Conservation (phyloP, 306 rosid genomes). For the Dryas octopetala region DNA sequence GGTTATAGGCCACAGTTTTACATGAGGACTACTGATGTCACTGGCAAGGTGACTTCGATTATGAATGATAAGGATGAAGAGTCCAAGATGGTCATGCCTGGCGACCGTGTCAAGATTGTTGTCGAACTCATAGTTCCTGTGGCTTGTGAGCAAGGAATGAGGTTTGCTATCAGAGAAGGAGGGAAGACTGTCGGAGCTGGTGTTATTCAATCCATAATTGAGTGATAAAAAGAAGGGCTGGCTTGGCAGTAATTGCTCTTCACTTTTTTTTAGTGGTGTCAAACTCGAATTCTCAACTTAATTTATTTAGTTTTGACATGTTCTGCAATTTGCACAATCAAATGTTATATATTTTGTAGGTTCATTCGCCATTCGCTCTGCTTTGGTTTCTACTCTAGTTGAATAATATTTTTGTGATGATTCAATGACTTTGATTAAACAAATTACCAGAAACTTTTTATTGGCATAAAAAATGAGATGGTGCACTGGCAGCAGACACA, state of each 20-base stretch:
- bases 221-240: slow-evolving; percentile 34
- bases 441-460: slow-evolving; percentile 16
- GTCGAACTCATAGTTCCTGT: slow-evolving; percentile 84
- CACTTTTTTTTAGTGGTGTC: slow-evolving; percentile 37
- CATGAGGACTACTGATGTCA: slow-evolving; percentile 93
- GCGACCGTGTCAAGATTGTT: slow-evolving; percentile 80
- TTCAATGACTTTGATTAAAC: slow-evolving; percentile 21
- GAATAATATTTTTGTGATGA: slow-evolving; percentile 38
- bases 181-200: slow-evolving; percentile 95
- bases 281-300: slow-evolving; percentile 30
- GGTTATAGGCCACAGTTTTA: slow-evolving; percentile 88
- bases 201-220: slow-evolving; percentile 74
- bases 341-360: slow-evolving; percentile 63
- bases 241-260: slow-evolving; percentile 21
- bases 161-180: slow-evolving; percentile 93
- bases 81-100: slow-evolving; percentile 95
- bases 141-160: slow-evolving; percentile 90
- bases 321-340: slow-evolving; percentile 42
- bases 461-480: background rate
- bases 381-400: slow-evolving; percentile 36
- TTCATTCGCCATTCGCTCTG: slow-evolving; percentile 32
- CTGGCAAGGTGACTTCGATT: slow-evolving; percentile 64
- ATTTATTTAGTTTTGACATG: slow-evolving; percentile 34
- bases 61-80: slow-evolving; percentile 91
- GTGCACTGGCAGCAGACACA: background rate